Evolutionary conservation across 129 eudicot genomes (phyloP), one percentile per base, ranked within the genome.

Genomic region (Centella asiatica): DNA sequence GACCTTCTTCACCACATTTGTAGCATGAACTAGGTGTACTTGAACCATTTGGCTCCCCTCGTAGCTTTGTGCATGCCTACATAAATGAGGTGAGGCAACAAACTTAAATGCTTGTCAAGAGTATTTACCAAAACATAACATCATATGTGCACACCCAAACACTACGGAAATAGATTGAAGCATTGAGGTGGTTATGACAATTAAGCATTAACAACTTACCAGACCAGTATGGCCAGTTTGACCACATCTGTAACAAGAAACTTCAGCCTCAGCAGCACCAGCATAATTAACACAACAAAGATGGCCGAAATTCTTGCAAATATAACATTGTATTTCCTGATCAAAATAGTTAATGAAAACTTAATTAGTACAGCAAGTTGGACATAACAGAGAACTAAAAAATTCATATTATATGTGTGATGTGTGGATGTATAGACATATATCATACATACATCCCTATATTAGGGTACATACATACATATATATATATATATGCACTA

Each of bases 221-320:
- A 77, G 72, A 64, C 99, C 99, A 72, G 80, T 75, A 72, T 93
- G 99, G 25, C 96, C 95, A 45, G 73, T 72, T 57, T 62, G 88
- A 60, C 99, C 99, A 80, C 99, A 93, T 80, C 85, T 84, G 68
- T 92, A 93, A 74, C 99, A 93, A 40, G 99, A 81, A 65, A 77
- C 58, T 69, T 77, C 88, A 54, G 58, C 66, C 26, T 74, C 86
- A 57, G 72, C 77, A 58, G 60, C 70, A 72, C 65, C 80, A 42
- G 58, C 50, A 64, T 79, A 77, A 44, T 71, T 60, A 24, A 60
- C 77, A 70, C 99, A 93, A 69, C 96, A 87, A 60, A 93, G 86
- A 81, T 93, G 99, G 37, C 99, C 99, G 72, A 76, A 80, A 44
- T 71, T 61, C 77, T 79, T 77, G 84, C 99, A 93, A 18, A 85